Percentiles rank a stretch among this genome's conserved stretches.
Evolutionary conservation across 805 yeast species (phyloP).

Genomic region (Yarrowia osloensis): DNA sequence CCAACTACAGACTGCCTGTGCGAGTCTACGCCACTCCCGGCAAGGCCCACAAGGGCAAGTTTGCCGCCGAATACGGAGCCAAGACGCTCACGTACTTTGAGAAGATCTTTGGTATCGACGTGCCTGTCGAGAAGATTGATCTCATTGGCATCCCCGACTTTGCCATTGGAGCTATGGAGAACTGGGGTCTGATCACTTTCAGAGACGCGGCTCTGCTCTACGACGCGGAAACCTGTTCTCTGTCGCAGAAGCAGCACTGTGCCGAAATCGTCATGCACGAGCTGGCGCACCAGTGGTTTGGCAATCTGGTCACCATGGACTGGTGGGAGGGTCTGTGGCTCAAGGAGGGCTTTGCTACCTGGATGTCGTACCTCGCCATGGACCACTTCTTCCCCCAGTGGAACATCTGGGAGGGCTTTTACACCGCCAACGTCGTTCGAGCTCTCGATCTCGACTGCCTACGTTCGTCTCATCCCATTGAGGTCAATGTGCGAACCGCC

Average conservation of each 20-base stretch:
- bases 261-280: slow-evolving; percentile 84
- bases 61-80: slow-evolving; percentile 65
- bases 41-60: slow-evolving; percentile 59
- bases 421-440: slow-evolving; percentile 69
- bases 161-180: slow-evolving; percentile 88
- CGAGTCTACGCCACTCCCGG: slow-evolving; percentile 77
- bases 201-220: slow-evolving; percentile 62
- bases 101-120: slow-evolving; percentile 63
- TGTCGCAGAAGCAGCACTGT: slow-evolving; percentile 63
- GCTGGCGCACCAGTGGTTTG: slow-evolving; percentile 90
- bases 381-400: slow-evolving; percentile 74
- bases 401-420: slow-evolving; percentile 78
- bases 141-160: slow-evolving; percentile 76
- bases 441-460: slow-evolving; percentile 76
- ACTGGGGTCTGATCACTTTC: slow-evolving; percentile 80
- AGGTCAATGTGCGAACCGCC: slow-evolving; percentile 75
- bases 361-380: slow-evolving; percentile 75
- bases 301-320: slow-evolving; percentile 84
- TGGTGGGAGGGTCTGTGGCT: slow-evolving; percentile 95
- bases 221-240: slow-evolving; percentile 67
- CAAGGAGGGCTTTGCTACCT: slow-evolving; percentile 88
- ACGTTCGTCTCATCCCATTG: slow-evolving; percentile 72
- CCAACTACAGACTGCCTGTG: slow-evolving; percentile 59
- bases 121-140: slow-evolving; percentile 81
- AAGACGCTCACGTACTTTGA: slow-evolving; percentile 67